Base-by-base conservation (phyloP, 139 green algal species). In the Coccomyxa sp. region DNA sequence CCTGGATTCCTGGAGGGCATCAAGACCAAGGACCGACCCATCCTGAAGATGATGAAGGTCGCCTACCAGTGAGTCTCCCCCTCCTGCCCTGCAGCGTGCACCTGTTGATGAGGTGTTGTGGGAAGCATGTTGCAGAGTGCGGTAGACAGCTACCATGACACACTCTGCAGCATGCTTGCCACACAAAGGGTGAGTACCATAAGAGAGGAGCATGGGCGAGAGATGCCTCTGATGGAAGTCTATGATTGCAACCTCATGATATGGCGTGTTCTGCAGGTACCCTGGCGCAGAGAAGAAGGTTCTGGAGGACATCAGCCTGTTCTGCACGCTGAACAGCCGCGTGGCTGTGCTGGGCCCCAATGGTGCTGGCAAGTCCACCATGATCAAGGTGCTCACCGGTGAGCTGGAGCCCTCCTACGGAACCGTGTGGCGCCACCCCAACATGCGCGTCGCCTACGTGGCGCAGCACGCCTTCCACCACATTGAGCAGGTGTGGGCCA, bases 401-500 rank as follows among this genome's bases (percentile, higher is more conserved):
- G 94, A 98, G 89, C 73, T 89, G 6, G 90, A 95, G 84, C 81
- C 92, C n/a, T 84, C 79, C 8, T 75, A 82, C 40, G 94, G 94
- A 75, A 92, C 82, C 6, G 88, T 94, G 29, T 97, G 92, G 91
- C 91, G 92, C 87, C 95, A 98, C 87, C 94, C 94, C 79, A 97
- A 96, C 89, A 84, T 96, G 87, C 92, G 95, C 71, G 93, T 97
- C 55, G 95, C 95, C 40, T 98, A 98, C 81, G 94, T 98, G 24
- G 95, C 95, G 24, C 95, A 98, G 92, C 94, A 98, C 80, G 94
- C 95, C 7, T 98, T 98, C 88, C 94, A 98, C 89, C 94, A 98
- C 86, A 88, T 98, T 27, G 94, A 98, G 91, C 68, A 76, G 71
- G 71, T 76, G 39, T 41, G 68, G n/a, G n/a, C n/a, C n/a, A n/a